These are phyloP conservation scores for Beta corolliflora DNA, from an alignment of 179 eudicot genomes.

Conservation along the genomic window DNA sequence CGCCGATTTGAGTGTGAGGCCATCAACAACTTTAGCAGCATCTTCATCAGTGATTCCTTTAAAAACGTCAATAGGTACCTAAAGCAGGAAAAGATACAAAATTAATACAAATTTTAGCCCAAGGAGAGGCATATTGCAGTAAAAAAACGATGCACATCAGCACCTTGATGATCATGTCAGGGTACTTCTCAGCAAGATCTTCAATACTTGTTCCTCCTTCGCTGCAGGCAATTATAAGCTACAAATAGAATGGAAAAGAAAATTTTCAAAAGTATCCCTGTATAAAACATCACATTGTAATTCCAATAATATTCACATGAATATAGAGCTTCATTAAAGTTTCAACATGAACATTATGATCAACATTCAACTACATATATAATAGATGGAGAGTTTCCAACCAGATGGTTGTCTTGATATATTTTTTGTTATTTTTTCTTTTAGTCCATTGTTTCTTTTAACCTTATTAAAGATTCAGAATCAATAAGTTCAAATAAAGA, in stretches of 20 bases:
- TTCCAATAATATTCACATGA: background rate
- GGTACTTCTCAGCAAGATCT: conserved; percentile 95
- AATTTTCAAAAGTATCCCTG: background rate
- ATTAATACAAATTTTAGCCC: conserved; percentile 4
- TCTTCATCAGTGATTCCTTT: conserved; percentile 93
- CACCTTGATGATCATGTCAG: conserved; percentile 97
- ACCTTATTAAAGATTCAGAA: too few species aligned
- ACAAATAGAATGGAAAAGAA: conserved; percentile 12
- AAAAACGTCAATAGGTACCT: conserved; percentile 96
- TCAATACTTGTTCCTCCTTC: conserved; percentile 98
- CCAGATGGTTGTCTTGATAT: background rate
- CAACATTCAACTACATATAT: background rate
- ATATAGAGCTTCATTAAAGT: background rate
- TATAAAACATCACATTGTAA: background rate
- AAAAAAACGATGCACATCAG: background rate
- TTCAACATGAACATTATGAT: background rate
- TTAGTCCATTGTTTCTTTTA: background rate
- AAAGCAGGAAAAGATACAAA: background rate
- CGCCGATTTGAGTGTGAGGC: conserved; percentile 72
- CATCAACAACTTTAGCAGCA: conserved; percentile 99
- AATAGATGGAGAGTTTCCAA: background rate
- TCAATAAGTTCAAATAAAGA: background rate
- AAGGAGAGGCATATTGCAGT: conserved; percentile 3
- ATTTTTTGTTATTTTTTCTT: background rate
- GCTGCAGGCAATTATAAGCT: conserved; percentile 89